Conservation (phyloP, 2,329 filamentous ascomycete species). For the Penicillium oxalicum region DNA sequence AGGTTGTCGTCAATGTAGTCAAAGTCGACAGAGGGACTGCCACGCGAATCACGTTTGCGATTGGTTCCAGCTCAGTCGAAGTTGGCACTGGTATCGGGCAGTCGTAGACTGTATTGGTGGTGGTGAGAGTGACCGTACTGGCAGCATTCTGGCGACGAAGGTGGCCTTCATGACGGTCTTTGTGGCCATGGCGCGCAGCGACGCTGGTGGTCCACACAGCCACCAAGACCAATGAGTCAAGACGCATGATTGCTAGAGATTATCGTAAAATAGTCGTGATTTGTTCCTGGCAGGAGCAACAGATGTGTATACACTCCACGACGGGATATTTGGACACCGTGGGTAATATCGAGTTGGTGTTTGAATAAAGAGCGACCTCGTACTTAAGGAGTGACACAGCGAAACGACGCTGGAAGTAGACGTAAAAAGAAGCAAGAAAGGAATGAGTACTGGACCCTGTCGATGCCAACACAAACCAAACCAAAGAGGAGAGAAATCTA, state of each 20-base stretch:
- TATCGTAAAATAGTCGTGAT: background rate
- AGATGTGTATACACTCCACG: no score
- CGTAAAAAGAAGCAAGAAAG: no score
- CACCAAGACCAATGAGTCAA: slow-evolving; percentile 19
- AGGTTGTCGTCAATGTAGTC: background rate
- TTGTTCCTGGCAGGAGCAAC: background rate
- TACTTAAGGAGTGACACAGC: no score
- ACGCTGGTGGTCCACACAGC: slow-evolving; percentile 25
- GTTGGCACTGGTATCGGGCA: slow-evolving; percentile 8
- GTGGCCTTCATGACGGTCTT: slow-evolving; percentile 12
- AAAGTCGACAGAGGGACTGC: background rate
- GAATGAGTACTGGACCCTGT: no score
- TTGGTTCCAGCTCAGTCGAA: background rate
- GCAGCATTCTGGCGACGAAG: slow-evolving; percentile 10
- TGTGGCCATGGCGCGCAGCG: slow-evolving; percentile 15
- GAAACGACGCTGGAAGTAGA: no score
- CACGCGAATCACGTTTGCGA: background rate
- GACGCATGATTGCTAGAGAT: slow-evolving; percentile 11
- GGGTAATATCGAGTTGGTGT: no score
- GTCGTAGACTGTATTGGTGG: slow-evolving; percentile 9
- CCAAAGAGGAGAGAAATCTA: no score
- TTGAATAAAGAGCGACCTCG: no score
- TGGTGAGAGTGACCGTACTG: slow-evolving; percentile 3
- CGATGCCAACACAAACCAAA: no score
- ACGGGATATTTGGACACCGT: no score